phyloP scores from a whole-genome alignment of 2,329 filamentous ascomycete genomes.

The Hypoxylon rubiginosum region DNA sequence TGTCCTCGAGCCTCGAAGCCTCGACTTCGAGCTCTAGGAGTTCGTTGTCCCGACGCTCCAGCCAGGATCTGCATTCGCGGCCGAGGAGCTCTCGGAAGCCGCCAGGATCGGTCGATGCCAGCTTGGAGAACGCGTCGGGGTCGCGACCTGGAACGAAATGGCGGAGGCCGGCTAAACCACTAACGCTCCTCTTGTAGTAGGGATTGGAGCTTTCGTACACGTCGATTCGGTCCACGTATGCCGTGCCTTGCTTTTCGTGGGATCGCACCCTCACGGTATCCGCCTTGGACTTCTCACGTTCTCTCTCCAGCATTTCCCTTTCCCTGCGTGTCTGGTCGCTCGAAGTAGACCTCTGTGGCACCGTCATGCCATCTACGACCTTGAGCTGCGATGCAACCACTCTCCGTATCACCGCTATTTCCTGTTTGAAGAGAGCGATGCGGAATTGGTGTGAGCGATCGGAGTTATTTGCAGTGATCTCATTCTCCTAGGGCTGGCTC shows the following conservation, averaged over 20 bases:
- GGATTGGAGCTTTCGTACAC: slow-evolving; percentile 27
- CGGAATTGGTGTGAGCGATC: slow-evolving; percentile 58
- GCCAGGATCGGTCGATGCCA: slow-evolving; percentile 55
- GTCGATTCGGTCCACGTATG: slow-evolving; percentile 36
- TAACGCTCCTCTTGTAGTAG: slow-evolving; percentile 16
- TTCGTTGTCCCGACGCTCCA: slow-evolving; percentile 54
- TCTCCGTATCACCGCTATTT: slow-evolving; percentile 56
- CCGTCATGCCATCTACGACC: slow-evolving; percentile 25
- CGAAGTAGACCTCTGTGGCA: slow-evolving; percentile 6
- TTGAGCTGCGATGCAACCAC: slow-evolving; percentile 47
- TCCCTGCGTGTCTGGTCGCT: slow-evolving; percentile 26
- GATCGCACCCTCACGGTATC: slow-evolving; percentile 19
- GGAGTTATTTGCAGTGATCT: slow-evolving; percentile 56
- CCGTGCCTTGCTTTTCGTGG: slow-evolving; percentile 24
- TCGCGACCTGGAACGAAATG: slow-evolving; percentile 33
- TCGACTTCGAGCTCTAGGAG: slow-evolving; percentile 48
- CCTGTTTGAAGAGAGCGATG: slow-evolving; percentile 58
- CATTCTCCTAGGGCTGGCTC: slow-evolving; percentile 52
- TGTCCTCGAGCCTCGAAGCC: slow-evolving; percentile 47
- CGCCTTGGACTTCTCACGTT: slow-evolving; percentile 21
- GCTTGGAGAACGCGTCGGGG: slow-evolving; percentile 51
- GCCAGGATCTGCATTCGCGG: slow-evolving; percentile 55
- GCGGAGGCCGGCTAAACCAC: background rate
- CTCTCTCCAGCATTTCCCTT: slow-evolving; percentile 27
- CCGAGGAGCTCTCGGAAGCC: slow-evolving; percentile 57